These are phyloP conservation scores for Verbascum thapsus DNA, from an alignment of 257 asterid genomes.

Conservation along the genomic window DNA sequence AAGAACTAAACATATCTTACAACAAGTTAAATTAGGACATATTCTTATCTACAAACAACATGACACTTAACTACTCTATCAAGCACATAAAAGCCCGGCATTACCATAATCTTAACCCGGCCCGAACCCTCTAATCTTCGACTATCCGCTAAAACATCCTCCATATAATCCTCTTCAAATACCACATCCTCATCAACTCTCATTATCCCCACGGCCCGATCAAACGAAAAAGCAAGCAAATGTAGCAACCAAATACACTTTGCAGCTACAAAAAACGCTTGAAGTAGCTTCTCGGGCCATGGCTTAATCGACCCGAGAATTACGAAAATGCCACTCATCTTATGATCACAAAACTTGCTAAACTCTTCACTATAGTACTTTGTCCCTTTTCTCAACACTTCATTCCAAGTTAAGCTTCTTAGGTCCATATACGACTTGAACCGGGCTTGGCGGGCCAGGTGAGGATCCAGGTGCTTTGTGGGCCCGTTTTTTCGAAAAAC, in stretches of 20 bases:
- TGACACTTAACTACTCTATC: constrained; percentile 77
- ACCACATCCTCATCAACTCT: constrained; percentile 64
- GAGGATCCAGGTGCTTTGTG: constrained; percentile 64
- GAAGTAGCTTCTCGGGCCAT: constrained; percentile 94
- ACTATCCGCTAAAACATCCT: constrained; percentile 63
- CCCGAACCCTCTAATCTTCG: constrained; percentile 55
- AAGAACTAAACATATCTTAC: no score
- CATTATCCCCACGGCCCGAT: constrained; percentile 52
- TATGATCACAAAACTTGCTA: constrained; percentile 88
- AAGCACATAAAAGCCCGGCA: constrained; percentile 91
- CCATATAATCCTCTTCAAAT: constrained; percentile 74
- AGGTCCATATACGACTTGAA: constrained; percentile 71
- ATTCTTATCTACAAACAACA: constrained; percentile 80
- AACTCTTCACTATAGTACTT: constrained; percentile 88
- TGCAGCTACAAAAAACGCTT: constrained; percentile 84
- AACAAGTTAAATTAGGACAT: constrained; percentile 25
- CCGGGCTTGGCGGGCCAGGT: constrained; percentile 56
- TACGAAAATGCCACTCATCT: constrained; percentile 69
- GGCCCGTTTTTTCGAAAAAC: constrained; percentile 76
- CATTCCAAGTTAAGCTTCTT: constrained; percentile 88
- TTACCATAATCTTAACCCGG: constrained; percentile 78
- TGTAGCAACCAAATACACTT: constrained; percentile 95
- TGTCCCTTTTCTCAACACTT: constrained; percentile 83
- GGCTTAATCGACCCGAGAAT: constrained; percentile 76
- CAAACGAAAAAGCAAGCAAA: constrained; percentile 83